Base-by-base conservation (phyloP, 768 basidiomycete genomes). In the Trametes punicea region DNA sequence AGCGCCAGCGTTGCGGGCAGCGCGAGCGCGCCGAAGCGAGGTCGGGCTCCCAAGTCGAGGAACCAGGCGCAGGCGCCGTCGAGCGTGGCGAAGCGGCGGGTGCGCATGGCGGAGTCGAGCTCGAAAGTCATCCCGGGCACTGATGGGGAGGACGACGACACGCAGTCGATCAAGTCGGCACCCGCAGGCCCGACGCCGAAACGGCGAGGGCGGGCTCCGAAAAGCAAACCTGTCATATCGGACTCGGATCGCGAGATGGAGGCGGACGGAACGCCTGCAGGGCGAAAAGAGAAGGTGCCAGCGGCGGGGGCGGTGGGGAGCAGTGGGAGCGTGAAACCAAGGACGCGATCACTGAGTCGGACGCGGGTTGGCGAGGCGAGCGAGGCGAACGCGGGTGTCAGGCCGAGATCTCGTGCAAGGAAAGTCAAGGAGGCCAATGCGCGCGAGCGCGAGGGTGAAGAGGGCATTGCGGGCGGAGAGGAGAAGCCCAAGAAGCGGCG, bases 401-500 rank as follows among this genome's bases (percentile, higher is more conserved):
- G 60, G 49, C 39, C 46, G 8, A 57, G 46, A 57, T 36, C 60
- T 39, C 49, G 57, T 34, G 55, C 48, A 25, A 53, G 39, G 51
- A 57, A 56, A 47, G 34, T 33, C 8, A 51, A 52, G 41, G 53
- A 48, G 57, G 48, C 31, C n/a, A 59, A 55, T 11, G 59, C 55
- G 53, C 36, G 46, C 30, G 51, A 27, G 29, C 23, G 46, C 31
- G 62, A 62, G 23, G 53, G 18, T 46, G 52, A 51, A n/a, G 60
- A 45, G 21, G 58, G 36, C 1, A 55, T 29, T 5, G 51, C 21
- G 27, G 61, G 60, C 9, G 62, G 46, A 36, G 62, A 62, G 8
- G 62, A 64, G 49, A 56, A 65, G 49, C 66, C 66, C 20, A 67
- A 65, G 64, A 67, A 67, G 60, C 60, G 62, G 55, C 50, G 66